These are phyloP conservation scores for Blastosporella zonata DNA, from an alignment of 1,284 basidiomycete species.

Conservation along the genomic window DNA sequence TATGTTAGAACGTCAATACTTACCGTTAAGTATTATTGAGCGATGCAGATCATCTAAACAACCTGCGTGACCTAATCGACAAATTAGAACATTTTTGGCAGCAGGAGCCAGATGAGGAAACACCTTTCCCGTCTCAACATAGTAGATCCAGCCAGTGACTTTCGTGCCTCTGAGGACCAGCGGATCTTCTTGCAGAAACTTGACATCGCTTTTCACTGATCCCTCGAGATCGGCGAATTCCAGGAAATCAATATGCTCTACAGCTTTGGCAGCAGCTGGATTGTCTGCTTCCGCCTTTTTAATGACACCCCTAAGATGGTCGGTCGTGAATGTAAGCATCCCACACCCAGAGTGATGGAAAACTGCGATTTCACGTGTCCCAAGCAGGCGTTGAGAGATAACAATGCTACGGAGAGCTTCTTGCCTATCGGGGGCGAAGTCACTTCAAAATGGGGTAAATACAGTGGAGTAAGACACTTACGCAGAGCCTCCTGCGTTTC, in stretches of 20 bases:
- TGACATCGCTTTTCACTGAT: conserved; percentile 55
- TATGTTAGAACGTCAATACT: too few species aligned
- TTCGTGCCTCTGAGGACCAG: conserved; percentile 51
- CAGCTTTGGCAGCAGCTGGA: conserved; percentile 33
- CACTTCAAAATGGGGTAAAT: not conserved
- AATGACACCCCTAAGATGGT: conserved; percentile 48
- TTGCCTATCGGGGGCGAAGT: conserved; percentile 33
- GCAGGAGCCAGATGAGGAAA: too few species aligned
- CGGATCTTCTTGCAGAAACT: conserved; percentile 52
- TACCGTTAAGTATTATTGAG: too few species aligned
- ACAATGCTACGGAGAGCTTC: conserved; percentile 66
- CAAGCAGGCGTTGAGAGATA: conserved; percentile 65
- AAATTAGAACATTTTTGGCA: too few species aligned
- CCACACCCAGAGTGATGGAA: conserved; percentile 70
- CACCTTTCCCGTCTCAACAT: conserved; percentile 61
- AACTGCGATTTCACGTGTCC: conserved; percentile 62
- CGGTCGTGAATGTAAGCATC: conserved; percentile 59
- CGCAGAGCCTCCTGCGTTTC: conserved; percentile 65
- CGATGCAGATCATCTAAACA: too few species aligned
- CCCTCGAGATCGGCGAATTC: conserved; percentile 53
- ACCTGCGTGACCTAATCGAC: too few species aligned
- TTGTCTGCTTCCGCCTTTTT: conserved; percentile 44
- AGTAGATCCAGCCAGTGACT: conserved; percentile 66
- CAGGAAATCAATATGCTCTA: conserved; percentile 57
- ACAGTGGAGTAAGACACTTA: conserved; percentile 29